Evolutionary conservation across 352 stramenopile genomes (phyloP), one percentile per base, ranked within the genome.

Genomic region (Globisporangium nagaii): DNA sequence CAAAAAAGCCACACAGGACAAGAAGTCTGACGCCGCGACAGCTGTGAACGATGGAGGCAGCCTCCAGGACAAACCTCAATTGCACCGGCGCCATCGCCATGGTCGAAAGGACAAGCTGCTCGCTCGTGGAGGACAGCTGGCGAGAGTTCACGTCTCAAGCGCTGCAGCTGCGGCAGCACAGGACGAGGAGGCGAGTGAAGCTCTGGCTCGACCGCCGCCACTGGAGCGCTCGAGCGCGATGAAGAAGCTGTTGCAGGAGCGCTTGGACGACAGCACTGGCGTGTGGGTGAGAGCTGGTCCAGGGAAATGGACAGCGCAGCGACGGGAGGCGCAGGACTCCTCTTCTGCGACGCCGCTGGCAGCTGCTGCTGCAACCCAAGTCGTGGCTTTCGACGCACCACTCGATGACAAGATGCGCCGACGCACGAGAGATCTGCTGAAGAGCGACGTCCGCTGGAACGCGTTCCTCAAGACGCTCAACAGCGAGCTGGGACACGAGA

Each of bases 401-500:
- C 42, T 36, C 7, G 19, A 10, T 20, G 30, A 13, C 5, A 37
- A 47, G 1, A 30, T 22, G 13, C 6, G 20, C 30, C 48, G 28
- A 28, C 8, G 36, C 34, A 42, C 28, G 5, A 50, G 22, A 15
- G 52, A 73, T 51, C 51, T 75, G 57, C 63, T 79, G 57, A 58
- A 30, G 24, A 73, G 57, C 50, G 58, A 74, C 11, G 40, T 35
- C 44, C 69, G 65, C 42, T 77, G 66, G 64, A 46, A 54, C 34
- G 37, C 35, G 15, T 71, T 75, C 49, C 42, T 68, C 41, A 35
- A 36, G 39, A 52, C 46, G 9, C 13, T 52, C 31, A 34, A 46
- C 37, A 37, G n/a, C 13, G 37, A 53, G 31, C 17, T 62, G 44
- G 44, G 53, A 54, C 53, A 60, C 53, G 43, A 46, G n/a, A 10